Percentiles rank a stretch among this genome's conserved stretches.
Conservation (phyloP, 441 rosid genomes). For the Bocquillonia castaneifolia region DNA sequence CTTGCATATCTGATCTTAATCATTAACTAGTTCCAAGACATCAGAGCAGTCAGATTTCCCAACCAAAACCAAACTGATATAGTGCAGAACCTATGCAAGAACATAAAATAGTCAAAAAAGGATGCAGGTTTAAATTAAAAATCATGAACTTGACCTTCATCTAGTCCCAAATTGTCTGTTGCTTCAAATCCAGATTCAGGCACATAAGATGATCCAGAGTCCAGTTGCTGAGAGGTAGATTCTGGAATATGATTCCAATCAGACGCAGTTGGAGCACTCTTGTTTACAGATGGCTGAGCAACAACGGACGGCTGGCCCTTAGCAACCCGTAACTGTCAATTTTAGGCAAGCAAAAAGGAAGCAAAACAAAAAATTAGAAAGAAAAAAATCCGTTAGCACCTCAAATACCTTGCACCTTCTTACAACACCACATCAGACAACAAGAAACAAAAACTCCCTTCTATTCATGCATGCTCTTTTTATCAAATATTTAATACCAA, state of each 20-base stretch:
- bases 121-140: background rate
- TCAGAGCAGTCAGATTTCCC: background rate
- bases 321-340: conserved; percentile 45
- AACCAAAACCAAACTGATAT: background rate
- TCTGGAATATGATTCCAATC: conserved; percentile 46
- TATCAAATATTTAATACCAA: background rate
- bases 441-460: background rate
- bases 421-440: background rate
- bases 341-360: conserved; percentile 12
- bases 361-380: background rate
- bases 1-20: background rate
- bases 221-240: conserved; percentile 35
- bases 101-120: background rate
- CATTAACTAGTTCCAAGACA: background rate
- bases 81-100: background rate
- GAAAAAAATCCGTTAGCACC: conserved; percentile 7
- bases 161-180: conserved; percentile 43
- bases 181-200: conserved; percentile 44
- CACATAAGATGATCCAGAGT: conserved; percentile 29
- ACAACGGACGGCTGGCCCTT: conserved; percentile 43
- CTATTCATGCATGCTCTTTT: background rate
- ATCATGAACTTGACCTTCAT: conserved; percentile 43
- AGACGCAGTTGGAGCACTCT: conserved; percentile 32
- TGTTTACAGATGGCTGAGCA: conserved; percentile 37
- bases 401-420: conserved; percentile 9